Evolutionary conservation across 2,329 filamentous ascomycete genomes (phyloP), one percentile per base, ranked within the genome.

Genomic region (Aspergillus sp.): DNA sequence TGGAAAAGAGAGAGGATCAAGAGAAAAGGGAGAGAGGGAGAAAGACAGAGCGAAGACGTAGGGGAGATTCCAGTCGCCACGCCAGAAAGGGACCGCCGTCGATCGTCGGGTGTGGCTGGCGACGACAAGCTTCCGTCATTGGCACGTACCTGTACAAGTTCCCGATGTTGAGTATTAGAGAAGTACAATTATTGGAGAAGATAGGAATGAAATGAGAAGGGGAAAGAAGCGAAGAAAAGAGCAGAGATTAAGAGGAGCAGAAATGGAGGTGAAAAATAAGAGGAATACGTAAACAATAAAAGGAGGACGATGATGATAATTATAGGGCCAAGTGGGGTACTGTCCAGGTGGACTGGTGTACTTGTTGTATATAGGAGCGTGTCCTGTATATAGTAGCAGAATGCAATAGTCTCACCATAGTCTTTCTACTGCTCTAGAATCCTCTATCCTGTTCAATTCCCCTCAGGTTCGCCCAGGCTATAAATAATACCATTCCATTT

Each of bases 81-180:
- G 51, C 50, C 42, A 51, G 43, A 50, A 48, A 49, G 38, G 17
- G 37, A 39, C 37, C n/a, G 33, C n/a, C 47, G 60, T 59, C 57
- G 60, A 64, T 63, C 60, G 49, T 51, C 48, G 47, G 47, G 39
- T 48, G 46, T 30, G 48, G 47, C 52, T 46, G 43, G 60, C 61
- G 60, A 56, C 56, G 57, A 59, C 53, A 61, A 55, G 50, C 45
- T 63, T 54, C 56, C 60, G 60, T 64, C 61, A 64, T 63, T 54
- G 35, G 15, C 12, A 48, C 42, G 20, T 39, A 50, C 41, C 22
- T 38, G 42, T 23, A 43, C 10, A 30, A 30, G 25, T 30, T 22
- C 20, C 20, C 20, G 20, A 22, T 22, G 20, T 22, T 22, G 20
- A 5, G n/a, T 7, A 35, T 35, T 13, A 35, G 12, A n/a, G n/a